Evolutionary conservation across 2,329 filamentous ascomycete species (phyloP), one percentile per base, ranked within the genome.

Genomic region (Alternaria triticimaculans): DNA sequence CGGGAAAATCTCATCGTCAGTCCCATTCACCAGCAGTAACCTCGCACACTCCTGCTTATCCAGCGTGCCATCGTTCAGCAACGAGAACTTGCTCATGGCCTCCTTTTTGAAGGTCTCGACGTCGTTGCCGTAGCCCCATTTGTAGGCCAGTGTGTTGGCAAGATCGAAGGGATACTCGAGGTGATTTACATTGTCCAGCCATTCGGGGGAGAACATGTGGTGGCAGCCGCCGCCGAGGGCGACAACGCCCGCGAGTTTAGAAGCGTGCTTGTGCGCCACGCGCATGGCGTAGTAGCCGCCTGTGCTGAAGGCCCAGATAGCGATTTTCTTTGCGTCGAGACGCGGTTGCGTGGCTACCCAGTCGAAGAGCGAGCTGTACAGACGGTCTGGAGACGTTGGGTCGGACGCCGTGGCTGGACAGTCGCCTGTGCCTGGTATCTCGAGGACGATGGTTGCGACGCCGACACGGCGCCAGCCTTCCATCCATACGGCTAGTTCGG

Each of bases 161-260:
- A 86, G 80, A 59, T 88, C 87, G 68, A 89, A 89, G 0, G 87
- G 87, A 71, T 88, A 89, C 72, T 89, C 87, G 28, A 88, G 78
- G 55, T 84, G 80, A 66, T 88, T 86, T 15, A 85, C 85, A 8
- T 82, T 72, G n/a, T 83, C 80, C 56, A 89, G 74, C 87, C 87
- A 89, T 56, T 78, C 80, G 5, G 72, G 72, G 45, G 84, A 81
- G 65, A 89, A 89, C 87, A 88, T 88, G 68, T 86, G 81, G 67
- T 79, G 77, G 58, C 81, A 84, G 0, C 87, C 87, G 2, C 87
- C 87, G 0, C 87, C 87, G 18, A 84, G 80, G 5, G 85, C 83
- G 0, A 87, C 84, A 0, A 84, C 82, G 6, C 85, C 87, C 3
- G 82, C 80, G 10, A 89, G 72, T 43, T 82, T 75, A n/a, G 84